Evolutionary conservation across 2,329 filamentous ascomycete genomes (phyloP), one percentile per base, ranked within the genome.

Genomic region (Cucurbitaria berberidis): DNA sequence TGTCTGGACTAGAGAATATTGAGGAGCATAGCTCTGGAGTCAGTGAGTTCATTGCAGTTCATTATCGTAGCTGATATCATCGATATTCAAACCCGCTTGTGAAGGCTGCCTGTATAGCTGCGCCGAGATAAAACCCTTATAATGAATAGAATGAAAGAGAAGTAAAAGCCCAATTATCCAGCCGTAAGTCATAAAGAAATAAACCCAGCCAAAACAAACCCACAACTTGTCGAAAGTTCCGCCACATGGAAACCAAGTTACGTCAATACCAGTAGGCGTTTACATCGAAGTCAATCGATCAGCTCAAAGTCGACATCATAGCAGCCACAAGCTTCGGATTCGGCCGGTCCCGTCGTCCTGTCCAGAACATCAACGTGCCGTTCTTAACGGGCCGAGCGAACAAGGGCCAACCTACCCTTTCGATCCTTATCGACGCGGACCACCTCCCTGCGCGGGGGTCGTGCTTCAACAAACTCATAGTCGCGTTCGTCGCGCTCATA

Each of bases 361-460:
- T 73, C 69, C 67, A 61, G 57, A 56, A 64, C 62, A 69, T 77
- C 72, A 74, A 73, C 63, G 45, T 57, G 54, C 63, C 64, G 57
- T 65, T 65, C 64, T 60, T 70, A 76, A 69, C 86, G 83, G 79
- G 87, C 86, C 70, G 89, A 89, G 77, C 90, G 84, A 80, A 89
- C 90, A 80, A 93, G 87, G 81, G 87, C 86, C 86, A 95, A 87
- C 89, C 88, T 95, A 96, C 93, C 92, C 92, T 90, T 95, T 82
- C 89, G 89, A 79, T 97, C 91, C 82, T 89, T 91, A 78, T 91
- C 89, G 67, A 96, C 86, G 65, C 89, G 82, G 59, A 89, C 80
- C 48, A 87, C 76, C 53, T 86, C 84, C 45, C 64, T 81, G 67
- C 64, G 78, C 45, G 60, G 74, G 51, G 60, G 80, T 48, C 78